These are phyloP conservation scores for Penicillium italicum DNA, from an alignment of 2,329 filamentous ascomycete species.

Conservation along the genomic window DNA sequence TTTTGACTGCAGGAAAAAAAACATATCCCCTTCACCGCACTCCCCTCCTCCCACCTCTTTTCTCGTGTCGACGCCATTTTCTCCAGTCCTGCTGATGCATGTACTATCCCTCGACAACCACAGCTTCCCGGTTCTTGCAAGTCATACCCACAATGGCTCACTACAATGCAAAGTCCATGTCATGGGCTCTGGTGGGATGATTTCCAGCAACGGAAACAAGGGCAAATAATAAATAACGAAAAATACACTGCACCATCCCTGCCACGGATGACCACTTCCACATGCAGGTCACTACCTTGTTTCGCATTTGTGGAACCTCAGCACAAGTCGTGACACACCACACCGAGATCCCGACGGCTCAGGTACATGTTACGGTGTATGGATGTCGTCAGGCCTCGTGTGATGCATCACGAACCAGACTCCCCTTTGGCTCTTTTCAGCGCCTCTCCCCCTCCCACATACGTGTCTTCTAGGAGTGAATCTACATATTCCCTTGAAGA, in stretches of 20 bases:
- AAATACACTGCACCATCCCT: background rate
- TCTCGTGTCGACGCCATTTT: background rate
- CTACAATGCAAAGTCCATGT: background rate
- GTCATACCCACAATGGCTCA: background rate
- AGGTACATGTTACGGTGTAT: background rate
- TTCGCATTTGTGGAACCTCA: constrained; percentile 4
- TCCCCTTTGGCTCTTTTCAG: background rate
- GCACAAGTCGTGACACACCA: background rate
- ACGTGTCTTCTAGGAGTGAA: background rate
- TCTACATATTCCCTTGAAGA: background rate
- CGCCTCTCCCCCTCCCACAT: background rate
- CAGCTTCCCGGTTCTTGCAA: background rate
- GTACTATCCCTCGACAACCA: background rate
- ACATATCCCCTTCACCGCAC: background rate
- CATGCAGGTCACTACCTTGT: constrained; percentile 11
- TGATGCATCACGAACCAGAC: background rate
- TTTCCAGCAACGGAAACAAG: background rate
- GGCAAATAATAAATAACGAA: background rate
- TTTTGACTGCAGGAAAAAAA: constrained; percentile 3
- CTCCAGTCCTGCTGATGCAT: background rate
- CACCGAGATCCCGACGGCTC: background rate
- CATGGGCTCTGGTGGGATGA: background rate
- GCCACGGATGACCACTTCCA: constrained; percentile 1
- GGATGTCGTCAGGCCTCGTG: background rate
- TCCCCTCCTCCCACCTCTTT: background rate